These are phyloP conservation scores for Rhododendron henanense DNA, from an alignment of 148 eudicot genomes.

Conservation along the genomic window DNA sequence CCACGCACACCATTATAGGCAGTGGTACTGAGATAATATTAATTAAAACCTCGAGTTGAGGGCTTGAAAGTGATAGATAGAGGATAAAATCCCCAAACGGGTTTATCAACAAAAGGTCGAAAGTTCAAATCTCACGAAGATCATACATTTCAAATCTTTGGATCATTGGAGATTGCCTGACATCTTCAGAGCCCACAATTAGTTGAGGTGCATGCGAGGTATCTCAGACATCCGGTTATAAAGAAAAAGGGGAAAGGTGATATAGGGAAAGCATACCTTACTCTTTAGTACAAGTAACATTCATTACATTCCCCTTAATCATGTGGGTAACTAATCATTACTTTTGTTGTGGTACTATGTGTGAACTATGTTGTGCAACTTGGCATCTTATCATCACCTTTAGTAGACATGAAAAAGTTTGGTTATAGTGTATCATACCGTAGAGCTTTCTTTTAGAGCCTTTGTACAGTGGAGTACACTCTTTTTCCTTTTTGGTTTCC, in stretches of 20 bases:
- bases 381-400: neutral
- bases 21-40: neutral
- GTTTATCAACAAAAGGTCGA: neutral
- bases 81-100: neutral
- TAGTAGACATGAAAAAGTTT: neutral
- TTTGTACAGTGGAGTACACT: neutral
- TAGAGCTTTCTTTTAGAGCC: neutral
- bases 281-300: neutral
- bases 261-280: neutral
- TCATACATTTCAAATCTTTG: no score
- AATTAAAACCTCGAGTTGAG: neutral
- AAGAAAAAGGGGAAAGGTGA: neutral
- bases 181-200: no score
- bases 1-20: neutral
- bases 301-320: neutral
- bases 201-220: neutral
- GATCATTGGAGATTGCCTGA: no score
- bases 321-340: neutral
- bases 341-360: neutral
- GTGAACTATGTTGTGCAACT: neutral
- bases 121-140: no score
- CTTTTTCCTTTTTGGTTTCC: no score
- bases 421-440: neutral
- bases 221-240: neutral
- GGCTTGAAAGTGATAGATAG: neutral